Evolutionary conservation across 371 early-diverging fungal genomes (phyloP), one percentile per base, ranked within the genome.

Genomic region (Circinella umbellata): DNA sequence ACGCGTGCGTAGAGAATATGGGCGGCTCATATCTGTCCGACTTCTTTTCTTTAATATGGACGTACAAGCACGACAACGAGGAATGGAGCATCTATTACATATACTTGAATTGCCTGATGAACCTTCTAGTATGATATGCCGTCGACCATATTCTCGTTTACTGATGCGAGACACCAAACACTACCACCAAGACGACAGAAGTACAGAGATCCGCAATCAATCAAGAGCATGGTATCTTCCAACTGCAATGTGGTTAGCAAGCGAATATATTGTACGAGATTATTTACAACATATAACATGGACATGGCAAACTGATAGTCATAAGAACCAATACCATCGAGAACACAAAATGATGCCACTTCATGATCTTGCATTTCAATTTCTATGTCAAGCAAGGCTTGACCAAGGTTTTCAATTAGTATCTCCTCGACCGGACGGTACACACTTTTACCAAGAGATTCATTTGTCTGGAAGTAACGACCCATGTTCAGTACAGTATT

Each of bases 371-470:
- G 92, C 91, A 0, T 93, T 90, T 63, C 86, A 89, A 62, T 86
- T 90, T 69, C 69, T 95, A 14, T 93, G 92, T 69, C 87, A 90
- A 63, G 79, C 88, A 27, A 83, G 94, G 9, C 66, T 91, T 35
- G 86, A 90, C 63, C 92, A 93, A 69, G 81, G 78, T 4, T 83
- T 79, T 48, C 76, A 76, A 67, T 72, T 89, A 3, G 88, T 91
- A 0, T 86, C 87, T 6, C 86, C 88, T 14, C 69, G 84, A 48
- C 86, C 80, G 0, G 84, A 90, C 64, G 80, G 87, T 27, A 84
- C 88, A 4, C 89, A 91, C 34, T 89, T 95, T 66, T 93, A 91
- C 76, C 89, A 88, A 61, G 92, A 93, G 63, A 72, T 90, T 17
- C 47, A 66, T 3, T 62, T 78, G 9, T 71, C 69, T 20, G 65